phyloP scores from a whole-genome alignment of 2,329 filamentous ascomycete species.

The Penicillium sp. region DNA sequence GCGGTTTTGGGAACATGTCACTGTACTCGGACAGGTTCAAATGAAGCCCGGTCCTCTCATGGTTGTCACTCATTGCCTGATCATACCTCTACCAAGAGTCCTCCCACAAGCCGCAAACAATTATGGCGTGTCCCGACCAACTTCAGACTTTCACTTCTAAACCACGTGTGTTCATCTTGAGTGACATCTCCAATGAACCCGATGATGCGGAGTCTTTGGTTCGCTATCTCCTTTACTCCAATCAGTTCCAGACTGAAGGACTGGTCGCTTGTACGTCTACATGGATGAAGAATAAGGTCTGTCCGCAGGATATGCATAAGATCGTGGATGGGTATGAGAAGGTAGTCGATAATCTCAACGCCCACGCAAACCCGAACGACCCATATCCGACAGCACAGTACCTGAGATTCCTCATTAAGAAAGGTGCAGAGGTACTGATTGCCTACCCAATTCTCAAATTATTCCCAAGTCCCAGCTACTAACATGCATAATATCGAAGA shows the following conservation, averaged over 20 bases:
- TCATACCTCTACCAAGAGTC: background rate
- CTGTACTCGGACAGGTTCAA: background rate
- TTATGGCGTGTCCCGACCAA: conserved; percentile 9
- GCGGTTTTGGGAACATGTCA: background rate
- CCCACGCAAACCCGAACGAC: conserved; percentile 47
- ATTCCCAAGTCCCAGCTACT: conserved; percentile 43
- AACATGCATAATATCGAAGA: conserved; percentile 27
- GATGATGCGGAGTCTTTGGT: conserved; percentile 49
- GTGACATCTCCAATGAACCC: conserved; percentile 50
- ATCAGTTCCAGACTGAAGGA: conserved; percentile 50
- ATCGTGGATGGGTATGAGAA: conserved; percentile 48
- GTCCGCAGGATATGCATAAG: conserved; percentile 45
- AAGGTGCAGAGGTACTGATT: conserved; percentile 36
- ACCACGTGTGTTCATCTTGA: conserved; percentile 40
- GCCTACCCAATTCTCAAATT: background rate
- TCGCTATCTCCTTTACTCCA: conserved; percentile 48
- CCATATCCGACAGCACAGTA: conserved; percentile 44
- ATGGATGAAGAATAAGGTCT: conserved; percentile 45
- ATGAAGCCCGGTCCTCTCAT: background rate
- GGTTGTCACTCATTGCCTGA: background rate
- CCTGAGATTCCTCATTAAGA: conserved; percentile 24
- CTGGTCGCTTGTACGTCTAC: conserved; percentile 50
- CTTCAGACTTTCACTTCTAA: conserved; percentile 11
- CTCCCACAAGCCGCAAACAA: background rate
- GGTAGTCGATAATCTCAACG: conserved; percentile 50